These are phyloP conservation scores for Cladorrhinum sp. DNA, from an alignment of 2,329 filamentous ascomycete genomes.

Conservation along the genomic window DNA sequence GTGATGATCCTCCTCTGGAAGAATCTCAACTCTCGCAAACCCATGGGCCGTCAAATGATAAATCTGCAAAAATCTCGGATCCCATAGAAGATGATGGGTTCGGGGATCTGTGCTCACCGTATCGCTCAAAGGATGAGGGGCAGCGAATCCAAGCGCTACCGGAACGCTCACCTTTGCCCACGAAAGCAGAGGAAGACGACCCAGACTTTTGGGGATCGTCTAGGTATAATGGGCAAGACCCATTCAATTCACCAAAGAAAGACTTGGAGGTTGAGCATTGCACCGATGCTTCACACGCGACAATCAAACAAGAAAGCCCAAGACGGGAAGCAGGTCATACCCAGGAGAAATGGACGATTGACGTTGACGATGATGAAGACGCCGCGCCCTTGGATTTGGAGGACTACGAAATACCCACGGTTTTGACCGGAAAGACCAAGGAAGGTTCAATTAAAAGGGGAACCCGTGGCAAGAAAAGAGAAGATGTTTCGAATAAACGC, in stretches of 20 bases:
- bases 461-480: background rate
- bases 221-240: background rate
- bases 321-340: background rate
- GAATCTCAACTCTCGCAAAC: background rate
- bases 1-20: background rate
- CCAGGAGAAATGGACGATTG: background rate
- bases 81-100: background rate
- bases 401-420: no score
- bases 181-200: background rate
- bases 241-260: background rate
- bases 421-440: no score
- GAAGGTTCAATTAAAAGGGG: background rate
- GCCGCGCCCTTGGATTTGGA: no score
- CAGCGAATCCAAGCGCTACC: background rate
- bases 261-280: background rate
- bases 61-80: background rate
- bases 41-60: background rate
- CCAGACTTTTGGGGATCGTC: background rate
- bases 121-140: background rate
- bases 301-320: background rate
- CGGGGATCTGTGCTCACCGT: background rate
- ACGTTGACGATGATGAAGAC: background rate
- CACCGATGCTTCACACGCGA: no score
- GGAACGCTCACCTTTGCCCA: background rate
- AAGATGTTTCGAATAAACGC: background rate